These are phyloP conservation scores for Xylaria longipes DNA, from an alignment of 495 filamentous ascomycete species.

Conservation along the genomic window DNA sequence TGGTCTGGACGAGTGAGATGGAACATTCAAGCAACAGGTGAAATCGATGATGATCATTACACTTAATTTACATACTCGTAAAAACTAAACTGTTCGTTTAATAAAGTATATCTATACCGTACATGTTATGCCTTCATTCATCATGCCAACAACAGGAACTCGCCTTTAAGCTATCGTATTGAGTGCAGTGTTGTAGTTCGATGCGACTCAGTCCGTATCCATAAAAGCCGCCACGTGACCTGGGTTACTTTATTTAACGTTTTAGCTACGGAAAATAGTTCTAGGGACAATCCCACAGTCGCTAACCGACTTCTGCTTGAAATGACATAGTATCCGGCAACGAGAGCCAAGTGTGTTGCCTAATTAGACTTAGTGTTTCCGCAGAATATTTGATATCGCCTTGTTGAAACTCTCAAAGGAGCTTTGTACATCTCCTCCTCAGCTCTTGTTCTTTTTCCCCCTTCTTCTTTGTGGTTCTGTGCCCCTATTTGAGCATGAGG, in stretches of 20 bases:
- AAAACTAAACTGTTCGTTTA: no score
- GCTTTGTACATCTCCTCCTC: not conserved
- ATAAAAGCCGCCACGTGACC: no score
- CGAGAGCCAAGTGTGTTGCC: no score
- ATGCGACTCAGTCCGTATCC: not conserved
- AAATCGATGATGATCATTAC: not conserved
- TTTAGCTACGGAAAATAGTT: no score
- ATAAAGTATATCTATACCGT: not conserved
- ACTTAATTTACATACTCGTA: not conserved
- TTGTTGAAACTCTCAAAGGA: not conserved
- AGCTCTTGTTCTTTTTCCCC: not conserved
- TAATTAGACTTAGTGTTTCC: no score
- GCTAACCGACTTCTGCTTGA: no score
- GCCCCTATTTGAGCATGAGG: not conserved
- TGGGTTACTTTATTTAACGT: no score
- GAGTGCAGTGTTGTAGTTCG: not conserved
- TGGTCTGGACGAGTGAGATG: not conserved
- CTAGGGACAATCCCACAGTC: no score
- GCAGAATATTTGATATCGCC: not conserved
- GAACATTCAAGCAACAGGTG: not conserved
- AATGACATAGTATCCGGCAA: no score
- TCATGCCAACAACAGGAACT: not conserved
- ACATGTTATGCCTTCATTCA: not conserved
- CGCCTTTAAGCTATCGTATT: not conserved
- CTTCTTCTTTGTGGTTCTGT: not conserved